A percentile compares a stretch with the other conserved stretches of the same genome.
Evolutionary conservation across 257 asterid species (phyloP).

Genomic region (Cynanchum wilfordii): DNA sequence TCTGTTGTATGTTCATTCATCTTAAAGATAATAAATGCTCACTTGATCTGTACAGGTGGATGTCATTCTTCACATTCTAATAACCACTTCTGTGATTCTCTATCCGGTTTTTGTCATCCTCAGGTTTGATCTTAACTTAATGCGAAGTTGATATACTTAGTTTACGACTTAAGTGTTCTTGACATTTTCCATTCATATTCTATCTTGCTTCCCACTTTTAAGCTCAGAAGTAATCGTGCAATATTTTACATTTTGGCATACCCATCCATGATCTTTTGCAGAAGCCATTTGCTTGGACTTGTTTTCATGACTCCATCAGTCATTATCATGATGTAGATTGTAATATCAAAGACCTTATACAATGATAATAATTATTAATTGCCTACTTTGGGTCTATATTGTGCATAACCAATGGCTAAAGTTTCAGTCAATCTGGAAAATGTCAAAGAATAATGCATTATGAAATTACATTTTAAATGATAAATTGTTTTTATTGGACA

Average conservation of each 20-base stretch:
- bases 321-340: neutral
- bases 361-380: neutral
- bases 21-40: neutral
- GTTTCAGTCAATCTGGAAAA: neutral
- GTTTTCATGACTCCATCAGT: neutral
- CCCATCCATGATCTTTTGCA: neutral
- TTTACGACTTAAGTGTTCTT: neutral
- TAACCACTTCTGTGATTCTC: slow-evolving; percentile 57
- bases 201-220: neutral
- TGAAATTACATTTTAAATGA: neutral
- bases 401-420: neutral
- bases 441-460: neutral
- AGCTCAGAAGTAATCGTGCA: neutral
- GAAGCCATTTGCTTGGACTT: too few relatives aligned
- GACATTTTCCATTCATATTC: neutral
- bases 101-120: slow-evolving; percentile 88
- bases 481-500: slow-evolving; percentile 28
- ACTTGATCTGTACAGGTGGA: slow-evolving; percentile 51
- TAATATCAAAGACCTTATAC: neutral
- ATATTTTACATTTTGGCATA: neutral
- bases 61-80: slow-evolving; percentile 56
- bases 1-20: neutral
- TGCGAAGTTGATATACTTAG: neutral
- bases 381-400: neutral
- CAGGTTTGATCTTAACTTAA: slow-evolving; percentile 50